These are phyloP conservation scores for Maudiozyma barnettii DNA, from an alignment of 805 yeast genomes.

Conservation along the genomic window DNA sequence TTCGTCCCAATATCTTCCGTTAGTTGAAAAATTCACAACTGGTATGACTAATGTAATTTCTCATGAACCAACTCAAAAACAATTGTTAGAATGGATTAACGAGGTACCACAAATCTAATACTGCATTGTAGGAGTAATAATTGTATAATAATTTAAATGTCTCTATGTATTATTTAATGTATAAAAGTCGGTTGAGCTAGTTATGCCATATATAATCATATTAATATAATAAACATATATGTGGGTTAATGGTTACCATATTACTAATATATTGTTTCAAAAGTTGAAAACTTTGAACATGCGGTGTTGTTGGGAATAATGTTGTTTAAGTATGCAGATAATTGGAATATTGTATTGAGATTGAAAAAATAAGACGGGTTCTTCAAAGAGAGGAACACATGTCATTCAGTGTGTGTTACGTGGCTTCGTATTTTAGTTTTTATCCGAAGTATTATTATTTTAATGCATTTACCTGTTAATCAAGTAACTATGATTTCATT, in stretches of 20 bases:
- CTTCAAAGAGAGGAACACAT: too few relatives aligned
- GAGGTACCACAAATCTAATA: conserved; percentile 23
- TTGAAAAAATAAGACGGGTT: too few relatives aligned
- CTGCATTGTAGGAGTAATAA: background rate
- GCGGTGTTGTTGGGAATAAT: too few relatives aligned
- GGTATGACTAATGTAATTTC: conserved; percentile 28
- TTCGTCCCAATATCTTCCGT: conserved; percentile 34
- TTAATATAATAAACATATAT: too few relatives aligned
- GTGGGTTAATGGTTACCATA: too few relatives aligned
- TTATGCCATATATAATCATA: too few relatives aligned
- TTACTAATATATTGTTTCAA: too few relatives aligned
- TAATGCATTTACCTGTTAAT: conserved; percentile 5
- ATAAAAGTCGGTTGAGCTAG: too few relatives aligned
- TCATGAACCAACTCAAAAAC: conserved; percentile 26
- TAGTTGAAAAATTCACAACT: conserved; percentile 26
- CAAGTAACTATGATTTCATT: conserved; percentile 11
- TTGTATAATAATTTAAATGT: background rate
- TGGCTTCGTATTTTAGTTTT: background rate
- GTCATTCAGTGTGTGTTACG: too few relatives aligned
- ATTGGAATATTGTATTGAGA: too few relatives aligned
- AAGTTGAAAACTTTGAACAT: too few relatives aligned
- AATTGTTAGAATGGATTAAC: conserved; percentile 27
- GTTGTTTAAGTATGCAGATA: too few relatives aligned
- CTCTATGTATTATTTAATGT: background rate
- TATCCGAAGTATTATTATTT: background rate